Evolutionary conservation across 371 early-diverging fungal genomes (phyloP).

Genomic region (Syncephalastrum sp.): DNA sequence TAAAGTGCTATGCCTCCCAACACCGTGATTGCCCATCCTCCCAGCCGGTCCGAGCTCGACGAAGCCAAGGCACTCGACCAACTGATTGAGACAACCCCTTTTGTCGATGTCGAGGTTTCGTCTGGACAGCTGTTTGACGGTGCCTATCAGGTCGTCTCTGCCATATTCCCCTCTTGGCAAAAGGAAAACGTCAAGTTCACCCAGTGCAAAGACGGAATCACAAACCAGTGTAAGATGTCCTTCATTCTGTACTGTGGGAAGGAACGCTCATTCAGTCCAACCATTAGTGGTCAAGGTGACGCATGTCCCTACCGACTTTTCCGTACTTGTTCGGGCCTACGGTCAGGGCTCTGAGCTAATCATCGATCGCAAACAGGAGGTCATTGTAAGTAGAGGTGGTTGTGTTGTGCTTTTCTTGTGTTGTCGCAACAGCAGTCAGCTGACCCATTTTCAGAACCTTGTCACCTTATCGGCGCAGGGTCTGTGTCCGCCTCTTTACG

Average conservation of each 20-base stretch:
- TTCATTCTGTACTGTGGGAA: background rate
- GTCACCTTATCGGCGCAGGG: slow-evolving; percentile 68
- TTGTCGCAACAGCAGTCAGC: slow-evolving; percentile 2
- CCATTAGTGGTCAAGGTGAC: slow-evolving; percentile 73
- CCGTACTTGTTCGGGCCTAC: slow-evolving; percentile 86
- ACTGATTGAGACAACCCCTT: slow-evolving; percentile 50
- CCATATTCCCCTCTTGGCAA: slow-evolving; percentile 79
- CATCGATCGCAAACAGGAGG: slow-evolving; percentile 88
- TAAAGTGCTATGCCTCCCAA: too few relatives aligned
- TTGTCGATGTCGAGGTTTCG: slow-evolving; percentile 52
- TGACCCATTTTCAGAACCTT: slow-evolving; percentile 62
- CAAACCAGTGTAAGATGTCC: slow-evolving; percentile 74
- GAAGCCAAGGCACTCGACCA: slow-evolving; percentile 14
- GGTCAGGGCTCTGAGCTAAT: slow-evolving; percentile 84
- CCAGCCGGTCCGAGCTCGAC: too few relatives aligned
- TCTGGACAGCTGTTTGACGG: slow-evolving; percentile 64
- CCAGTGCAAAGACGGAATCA: slow-evolving; percentile 92
- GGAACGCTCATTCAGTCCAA: background rate
- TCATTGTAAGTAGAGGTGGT: slow-evolving; percentile 63
- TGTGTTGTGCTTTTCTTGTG: slow-evolving; percentile 1
- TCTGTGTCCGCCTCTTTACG: slow-evolving; percentile 83
- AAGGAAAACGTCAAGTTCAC: slow-evolving; percentile 56
- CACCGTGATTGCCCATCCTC: too few relatives aligned
- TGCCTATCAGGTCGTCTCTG: slow-evolving; percentile 52
- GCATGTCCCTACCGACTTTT: slow-evolving; percentile 56